Evolutionary conservation across 176 grass and related monocot species (phyloP).

Genomic region (Secale cereale): DNA sequence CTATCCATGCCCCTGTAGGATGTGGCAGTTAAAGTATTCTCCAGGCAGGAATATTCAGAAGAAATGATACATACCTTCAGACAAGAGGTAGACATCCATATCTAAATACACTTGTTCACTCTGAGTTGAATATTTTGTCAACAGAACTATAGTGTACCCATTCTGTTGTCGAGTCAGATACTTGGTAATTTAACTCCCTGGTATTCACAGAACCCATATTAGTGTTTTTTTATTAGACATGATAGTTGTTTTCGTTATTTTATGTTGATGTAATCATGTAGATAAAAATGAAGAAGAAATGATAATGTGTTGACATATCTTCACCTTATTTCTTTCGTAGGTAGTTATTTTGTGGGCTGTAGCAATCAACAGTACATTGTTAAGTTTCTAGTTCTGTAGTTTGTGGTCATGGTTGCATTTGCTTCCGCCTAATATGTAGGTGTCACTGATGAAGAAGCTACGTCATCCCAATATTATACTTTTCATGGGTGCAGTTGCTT

Average conservation of each 20-base stretch:
- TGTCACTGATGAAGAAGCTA: conserved; percentile 92
- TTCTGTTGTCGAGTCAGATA: background rate
- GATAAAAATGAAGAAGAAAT: background rate
- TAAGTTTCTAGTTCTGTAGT: background rate
- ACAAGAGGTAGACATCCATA: conserved; percentile 75
- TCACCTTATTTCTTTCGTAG: background rate
- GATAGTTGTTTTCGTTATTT: background rate
- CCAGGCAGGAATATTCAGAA: conserved; percentile 87
- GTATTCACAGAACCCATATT: background rate
- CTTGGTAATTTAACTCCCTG: background rate
- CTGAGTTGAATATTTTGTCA: background rate
- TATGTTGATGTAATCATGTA: background rate
- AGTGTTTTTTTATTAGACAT: too few species aligned
- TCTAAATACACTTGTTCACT: background rate
- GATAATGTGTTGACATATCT: background rate
- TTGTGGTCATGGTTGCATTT: background rate
- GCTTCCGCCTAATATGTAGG: conserved; percentile 28
- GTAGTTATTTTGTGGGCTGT: background rate
- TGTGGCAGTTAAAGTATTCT: conserved; percentile 97
- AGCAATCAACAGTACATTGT: background rate
- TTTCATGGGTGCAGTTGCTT: conserved; percentile 95
- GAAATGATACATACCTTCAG: conserved; percentile 83
- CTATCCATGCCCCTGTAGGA: conserved; percentile 43
- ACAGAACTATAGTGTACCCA: background rate
- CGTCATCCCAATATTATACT: conserved; percentile 94